Base-by-base conservation (phyloP, 129 eudicot genomes). In the Ambrosia artemisiifolia region DNA sequence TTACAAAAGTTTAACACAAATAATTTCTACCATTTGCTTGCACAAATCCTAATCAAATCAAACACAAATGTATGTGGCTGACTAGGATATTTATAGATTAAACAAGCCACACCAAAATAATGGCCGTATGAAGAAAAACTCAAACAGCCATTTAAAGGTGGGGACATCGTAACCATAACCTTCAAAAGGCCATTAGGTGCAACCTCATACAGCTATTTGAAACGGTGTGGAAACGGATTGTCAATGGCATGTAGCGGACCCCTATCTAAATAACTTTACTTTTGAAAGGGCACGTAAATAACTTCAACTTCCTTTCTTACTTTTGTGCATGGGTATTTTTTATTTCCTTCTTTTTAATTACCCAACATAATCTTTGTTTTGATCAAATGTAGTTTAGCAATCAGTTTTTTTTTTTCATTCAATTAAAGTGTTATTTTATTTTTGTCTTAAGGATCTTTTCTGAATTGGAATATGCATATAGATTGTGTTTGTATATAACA, bases 311-410 rank as follows among this genome's bases (percentile, higher is more conserved):
- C 24, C 60, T 30, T 28, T 56, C 14, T 14, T 11, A 19, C 38
- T 33, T 44, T 70, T 70, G 57, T 71, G 67, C 12, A 24, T 70
- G 14, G 16, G 12, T 38, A 11, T 54, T 71, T 56, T 38, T 59
- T 59, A 59, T 72, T 71, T 61, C 16, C 55, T 16, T 43, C 63
- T 57, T 17, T 14, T 71, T 24, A 17, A 34, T 6, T n/a, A 43
- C 68, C 49, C 56, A 42, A 28, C 57, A 56, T 19, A 57, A 71
- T 71, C 54, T 56, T 71, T 57, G 49, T 72, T 43, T 30, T 43
- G 19, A 72, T 43, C 42, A 59, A 28, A 72, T 57, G 47, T 40
- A 57, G 68, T 72, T 57, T 44, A 57, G 67, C 68, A 24, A 72
- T 30, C 5, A 43, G 68, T 43, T 28, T 38, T 51, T 43, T 51